Conservation (phyloP, 768 basidiomycete species). For the Hygrophorus russula region DNA sequence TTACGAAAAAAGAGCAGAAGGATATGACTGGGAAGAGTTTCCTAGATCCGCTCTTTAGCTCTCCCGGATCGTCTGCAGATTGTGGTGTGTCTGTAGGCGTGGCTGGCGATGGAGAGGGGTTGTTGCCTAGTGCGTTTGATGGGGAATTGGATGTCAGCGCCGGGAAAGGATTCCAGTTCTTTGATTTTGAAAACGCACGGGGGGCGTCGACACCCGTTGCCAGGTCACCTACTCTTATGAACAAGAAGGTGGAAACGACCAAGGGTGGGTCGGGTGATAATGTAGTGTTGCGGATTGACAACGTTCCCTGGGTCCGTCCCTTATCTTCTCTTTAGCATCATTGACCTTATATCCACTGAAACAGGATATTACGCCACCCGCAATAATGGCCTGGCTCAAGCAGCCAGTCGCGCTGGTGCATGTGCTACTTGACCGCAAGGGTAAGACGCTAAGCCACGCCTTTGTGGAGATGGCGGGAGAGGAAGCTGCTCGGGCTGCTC, state of each 20-base stretch:
- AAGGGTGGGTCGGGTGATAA: too few species aligned
- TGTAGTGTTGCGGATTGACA: conserved; percentile 74
- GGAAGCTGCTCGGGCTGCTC: conserved; percentile 50
- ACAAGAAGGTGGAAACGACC: conserved; percentile 12
- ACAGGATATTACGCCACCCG: conserved; percentile 77
- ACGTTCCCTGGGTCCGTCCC: conserved; percentile 74
- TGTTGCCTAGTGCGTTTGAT: conserved; percentile 9
- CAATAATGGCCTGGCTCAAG: conserved; percentile 56
- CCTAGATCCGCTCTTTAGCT: conserved; percentile 25
- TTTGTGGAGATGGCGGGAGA: conserved; percentile 64
- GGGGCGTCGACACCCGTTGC: conserved; percentile 3
- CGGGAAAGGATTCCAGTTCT: too few species aligned
- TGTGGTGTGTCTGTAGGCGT: not conserved
- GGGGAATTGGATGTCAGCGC: conserved; percentile 1
- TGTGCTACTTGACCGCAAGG: conserved; percentile 69
- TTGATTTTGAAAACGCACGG: not conserved
- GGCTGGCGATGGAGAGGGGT: not conserved
- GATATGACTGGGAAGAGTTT: conserved; percentile 14
- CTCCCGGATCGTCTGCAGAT: conserved; percentile 13
- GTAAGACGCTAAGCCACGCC: conserved; percentile 79
- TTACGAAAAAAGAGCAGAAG: conserved; percentile 1
- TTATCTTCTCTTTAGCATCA: not conserved
- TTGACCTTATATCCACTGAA: conserved; percentile 1
- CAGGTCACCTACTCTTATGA: not conserved
- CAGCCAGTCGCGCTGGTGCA: conserved; percentile 64